Conservation (phyloP, 2,329 filamentous ascomycete species). For the Lachnum nothofagi region DNA sequence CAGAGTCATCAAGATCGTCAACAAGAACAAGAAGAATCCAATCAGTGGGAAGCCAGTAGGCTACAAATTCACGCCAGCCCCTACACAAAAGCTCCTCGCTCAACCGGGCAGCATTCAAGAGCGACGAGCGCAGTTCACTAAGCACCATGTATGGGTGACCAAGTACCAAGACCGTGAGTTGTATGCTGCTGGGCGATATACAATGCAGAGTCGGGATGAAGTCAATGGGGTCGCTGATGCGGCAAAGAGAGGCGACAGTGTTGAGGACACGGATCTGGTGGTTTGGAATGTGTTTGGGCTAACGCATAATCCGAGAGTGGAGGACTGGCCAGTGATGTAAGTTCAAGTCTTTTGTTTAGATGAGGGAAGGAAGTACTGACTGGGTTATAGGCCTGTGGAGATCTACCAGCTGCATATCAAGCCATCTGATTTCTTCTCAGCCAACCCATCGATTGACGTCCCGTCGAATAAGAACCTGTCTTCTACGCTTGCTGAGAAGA, state of each 20-base stretch:
- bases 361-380: not conserved
- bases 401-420: slow-evolving; percentile 70
- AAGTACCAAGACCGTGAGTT: slow-evolving; percentile 58
- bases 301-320: slow-evolving; percentile 80
- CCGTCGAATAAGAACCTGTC: slow-evolving; percentile 56
- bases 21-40: slow-evolving; percentile 72
- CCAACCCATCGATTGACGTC: slow-evolving; percentile 53
- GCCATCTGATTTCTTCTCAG: slow-evolving; percentile 53
- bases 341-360: slow-evolving; percentile 1
- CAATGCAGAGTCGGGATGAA: slow-evolving; percentile 30
- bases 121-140: slow-evolving; percentile 83
- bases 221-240: slow-evolving; percentile 50
- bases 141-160: slow-evolving; percentile 83
- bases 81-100: slow-evolving; percentile 73
- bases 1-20: slow-evolving; percentile 82
- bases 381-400: slow-evolving; percentile 54
- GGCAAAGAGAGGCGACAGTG: slow-evolving; percentile 78
- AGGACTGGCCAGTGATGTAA: slow-evolving; percentile 84
- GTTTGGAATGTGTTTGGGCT: slow-evolving; percentile 91
- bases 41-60: slow-evolving; percentile 76
- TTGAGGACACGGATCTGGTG: slow-evolving; percentile 81
- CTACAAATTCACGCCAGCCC: slow-evolving; percentile 83
- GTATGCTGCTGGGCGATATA: slow-evolving; percentile 32
- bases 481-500: slow-evolving; percentile 8
- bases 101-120: slow-evolving; percentile 79